phyloP scores from a whole-genome alignment of 495 filamentous ascomycete genomes.

The Cetradonia linearis region DNA sequence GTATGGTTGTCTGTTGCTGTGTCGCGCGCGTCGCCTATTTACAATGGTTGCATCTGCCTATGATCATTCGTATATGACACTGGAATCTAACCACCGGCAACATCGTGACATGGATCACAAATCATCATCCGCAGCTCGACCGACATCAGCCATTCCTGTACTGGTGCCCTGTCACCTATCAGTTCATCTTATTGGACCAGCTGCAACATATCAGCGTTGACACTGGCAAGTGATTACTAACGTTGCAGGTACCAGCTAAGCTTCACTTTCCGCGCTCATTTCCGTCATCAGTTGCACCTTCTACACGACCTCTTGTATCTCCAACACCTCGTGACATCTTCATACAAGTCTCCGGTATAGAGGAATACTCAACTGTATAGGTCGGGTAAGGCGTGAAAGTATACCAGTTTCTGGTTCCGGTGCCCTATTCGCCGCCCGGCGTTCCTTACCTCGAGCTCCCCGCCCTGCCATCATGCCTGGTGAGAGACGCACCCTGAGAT shows the following conservation, averaged over 20 bases:
- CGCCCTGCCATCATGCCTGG: slow-evolving; percentile 36
- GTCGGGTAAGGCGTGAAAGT: not conserved
- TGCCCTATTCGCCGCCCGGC: slow-evolving; percentile 20
- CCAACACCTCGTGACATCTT: not conserved
- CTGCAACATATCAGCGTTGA: not conserved
- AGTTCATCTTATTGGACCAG: not conserved
- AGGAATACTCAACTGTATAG: not conserved
- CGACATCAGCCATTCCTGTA: not conserved
- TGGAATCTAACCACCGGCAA: slow-evolving; percentile 2
- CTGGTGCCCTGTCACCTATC: not conserved
- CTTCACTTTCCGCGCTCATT: slow-evolving; percentile 9
- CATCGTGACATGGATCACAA: slow-evolving; percentile 13
- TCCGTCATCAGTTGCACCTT: slow-evolving; percentile 10
- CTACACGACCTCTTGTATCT: not conserved
- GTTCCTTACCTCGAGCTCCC: slow-evolving; percentile 8
- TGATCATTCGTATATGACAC: not conserved
- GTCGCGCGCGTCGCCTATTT: slow-evolving; percentile 11
- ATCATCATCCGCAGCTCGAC: slow-evolving; percentile 8
- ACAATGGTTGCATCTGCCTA: slow-evolving; percentile 3
- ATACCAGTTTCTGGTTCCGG: slow-evolving; percentile 1
- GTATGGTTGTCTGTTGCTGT: not conserved
- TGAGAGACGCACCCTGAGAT: slow-evolving; percentile 48
- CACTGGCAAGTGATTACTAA: slow-evolving; percentile 8
- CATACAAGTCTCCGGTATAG: not conserved
- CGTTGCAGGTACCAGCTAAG: not conserved